phyloP scores from a whole-genome alignment of 192 early-diverging fungal genomes.

The Globomyces pollinis-pini region DNA sequence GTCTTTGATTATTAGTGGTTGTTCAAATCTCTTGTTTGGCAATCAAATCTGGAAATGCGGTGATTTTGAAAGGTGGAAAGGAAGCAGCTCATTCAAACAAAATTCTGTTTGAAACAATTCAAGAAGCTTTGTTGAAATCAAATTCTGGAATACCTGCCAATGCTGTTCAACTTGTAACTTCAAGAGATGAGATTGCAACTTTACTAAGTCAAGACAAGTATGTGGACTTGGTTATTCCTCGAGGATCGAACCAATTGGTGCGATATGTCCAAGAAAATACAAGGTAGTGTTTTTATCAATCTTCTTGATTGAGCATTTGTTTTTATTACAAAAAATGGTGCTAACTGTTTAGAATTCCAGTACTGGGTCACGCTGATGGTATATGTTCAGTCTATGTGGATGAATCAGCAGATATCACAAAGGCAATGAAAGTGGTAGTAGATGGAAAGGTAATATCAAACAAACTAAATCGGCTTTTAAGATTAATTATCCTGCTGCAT shows the following conservation, averaged over 20 bases:
- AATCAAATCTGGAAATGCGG: slow-evolving; percentile 95
- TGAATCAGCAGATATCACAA: slow-evolving; percentile 65
- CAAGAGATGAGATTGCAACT: slow-evolving; percentile 78
- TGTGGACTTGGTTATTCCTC: slow-evolving; percentile 93
- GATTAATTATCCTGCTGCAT: slow-evolving; percentile 90
- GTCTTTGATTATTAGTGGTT: no score
- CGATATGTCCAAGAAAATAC: slow-evolving; percentile 87
- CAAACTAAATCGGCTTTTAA: no score
- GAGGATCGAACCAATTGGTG: slow-evolving; percentile 88
- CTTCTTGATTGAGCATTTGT: no score
- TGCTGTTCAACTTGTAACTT: slow-evolving; percentile 81
- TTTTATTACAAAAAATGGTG: neutral
- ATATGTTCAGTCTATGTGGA: slow-evolving; percentile 90
- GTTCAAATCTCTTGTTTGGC: slow-evolving; percentile 93
- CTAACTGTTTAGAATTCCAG: slow-evolving; percentile 94
- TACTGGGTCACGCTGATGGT: slow-evolving; percentile 98
- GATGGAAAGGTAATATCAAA: slow-evolving; percentile 70
- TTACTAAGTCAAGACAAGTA: slow-evolving; percentile 83
- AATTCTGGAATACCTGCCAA: slow-evolving; percentile 45
- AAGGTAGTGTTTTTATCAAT: slow-evolving; percentile 37
- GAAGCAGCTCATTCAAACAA: slow-evolving; percentile 67
- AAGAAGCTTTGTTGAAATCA: slow-evolving; percentile 60
- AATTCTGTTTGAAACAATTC: slow-evolving; percentile 67
- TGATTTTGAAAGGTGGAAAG: slow-evolving; percentile 93
- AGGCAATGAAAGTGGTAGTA: slow-evolving; percentile 71